phyloP scores from a whole-genome alignment of 2,329 filamentous ascomycete species.

The Neopestalotiopsis rosae region DNA sequence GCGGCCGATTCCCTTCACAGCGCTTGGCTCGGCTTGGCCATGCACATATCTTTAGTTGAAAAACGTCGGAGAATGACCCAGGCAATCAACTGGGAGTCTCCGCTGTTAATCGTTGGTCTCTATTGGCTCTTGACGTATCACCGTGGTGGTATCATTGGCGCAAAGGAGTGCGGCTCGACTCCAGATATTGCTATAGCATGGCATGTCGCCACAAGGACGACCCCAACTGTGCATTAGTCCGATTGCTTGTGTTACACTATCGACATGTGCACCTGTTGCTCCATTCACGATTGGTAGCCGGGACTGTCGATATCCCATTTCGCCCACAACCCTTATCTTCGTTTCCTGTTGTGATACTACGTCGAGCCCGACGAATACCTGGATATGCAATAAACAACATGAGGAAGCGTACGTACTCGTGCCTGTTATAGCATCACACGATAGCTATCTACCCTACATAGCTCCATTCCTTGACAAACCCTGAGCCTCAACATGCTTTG shows the following conservation, averaged over 20 bases:
- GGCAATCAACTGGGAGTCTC: not conserved
- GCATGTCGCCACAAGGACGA: not conserved
- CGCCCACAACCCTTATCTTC: not conserved
- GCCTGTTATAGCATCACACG: not conserved
- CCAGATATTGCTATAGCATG: not conserved
- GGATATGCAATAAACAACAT: not conserved
- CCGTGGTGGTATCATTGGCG: not conserved
- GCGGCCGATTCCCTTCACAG: not conserved
- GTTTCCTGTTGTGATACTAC: not conserved
- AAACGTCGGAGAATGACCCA: not conserved
- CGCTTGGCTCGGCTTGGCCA: constrained; percentile 6
- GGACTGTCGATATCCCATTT: not conserved
- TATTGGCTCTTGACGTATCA: not conserved
- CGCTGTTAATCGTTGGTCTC: not conserved
- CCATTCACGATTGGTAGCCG: not conserved
- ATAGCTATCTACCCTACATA: not conserved
- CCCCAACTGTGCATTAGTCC: not conserved
- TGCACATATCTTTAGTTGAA: not conserved
- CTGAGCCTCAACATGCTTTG: not conserved
- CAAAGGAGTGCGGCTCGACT: not conserved
- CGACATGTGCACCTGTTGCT: not conserved
- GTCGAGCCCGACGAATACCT: not conserved
- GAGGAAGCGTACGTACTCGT: not conserved
- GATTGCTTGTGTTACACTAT: not conserved
- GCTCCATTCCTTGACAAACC: not conserved